Evolutionary conservation across 768 basidiomycete species (phyloP), one percentile per base, ranked within the genome.

Genomic region (Inosperma sp.): DNA sequence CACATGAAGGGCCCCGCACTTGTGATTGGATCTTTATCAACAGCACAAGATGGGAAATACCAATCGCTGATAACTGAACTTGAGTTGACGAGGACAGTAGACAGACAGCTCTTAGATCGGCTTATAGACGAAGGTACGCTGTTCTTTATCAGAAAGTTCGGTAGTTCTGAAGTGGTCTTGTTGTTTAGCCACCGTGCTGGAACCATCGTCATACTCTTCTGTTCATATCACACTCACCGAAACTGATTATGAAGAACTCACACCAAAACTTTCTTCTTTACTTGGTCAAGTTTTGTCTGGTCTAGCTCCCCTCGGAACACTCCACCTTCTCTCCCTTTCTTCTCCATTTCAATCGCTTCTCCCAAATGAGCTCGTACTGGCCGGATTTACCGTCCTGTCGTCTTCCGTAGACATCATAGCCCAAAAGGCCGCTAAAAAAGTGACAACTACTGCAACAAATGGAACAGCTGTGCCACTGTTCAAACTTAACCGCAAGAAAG

Each of bases 71-170:
- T 90, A 45, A 74, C 80, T 6, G 72, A 75, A 56, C 69, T 91
- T 51, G 79, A 81, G 65, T 66, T 66, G 51, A 74, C 72, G 14
- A 67, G 76, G 54, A 61, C 69, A 27, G 82, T 90, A 25, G 89
- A 93, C 59, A 84, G 78, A 60, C 83, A 91, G 62, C 81, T 93
- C 72, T 69, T 93, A 23, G 91, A 94, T 65, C 76, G 92, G 53
- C 69, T 94, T 54, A 70, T 91, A 13, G 90, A 89, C 66, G 78
- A 80, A 72, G 91, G 91, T 92, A 60, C 46, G 75, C 67, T 13
- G 33, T 33, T n/a, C 12, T 7, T 45, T 58, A 7, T 54, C 23
- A 7, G 14, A 13, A 10, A 30, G 33, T 19, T 26, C 25, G 13
- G 25, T n/a, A 22, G 14, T 3, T 45, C 26, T 27, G 14, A 35